These are phyloP conservation scores for Ramularia endophylla DNA, from an alignment of 2,329 filamentous ascomycete species.

Conservation along the genomic window DNA sequence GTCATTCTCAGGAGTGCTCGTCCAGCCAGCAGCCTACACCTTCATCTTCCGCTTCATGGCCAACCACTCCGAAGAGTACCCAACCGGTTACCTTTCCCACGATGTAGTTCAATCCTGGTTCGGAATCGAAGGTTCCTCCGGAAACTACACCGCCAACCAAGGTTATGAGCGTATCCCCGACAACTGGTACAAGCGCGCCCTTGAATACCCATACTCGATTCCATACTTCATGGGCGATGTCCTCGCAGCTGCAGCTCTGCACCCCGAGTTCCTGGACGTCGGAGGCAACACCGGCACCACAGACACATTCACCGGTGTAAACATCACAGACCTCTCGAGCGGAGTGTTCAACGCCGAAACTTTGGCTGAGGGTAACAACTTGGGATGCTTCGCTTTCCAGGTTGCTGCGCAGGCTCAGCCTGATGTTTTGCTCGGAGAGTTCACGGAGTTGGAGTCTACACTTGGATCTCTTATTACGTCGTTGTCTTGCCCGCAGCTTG, in stretches of 20 bases:
- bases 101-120: conserved; percentile 21
- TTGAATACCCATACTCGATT: conserved; percentile 27
- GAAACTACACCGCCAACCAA: conserved; percentile 15
- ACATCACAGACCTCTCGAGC: conserved; percentile 23
- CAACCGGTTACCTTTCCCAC: conserved; percentile 17
- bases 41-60: conserved; percentile 23
- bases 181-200: conserved; percentile 28
- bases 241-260: conserved; percentile 16
- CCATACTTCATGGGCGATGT: conserved; percentile 25
- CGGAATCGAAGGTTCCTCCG: conserved; percentile 18
- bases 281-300: conserved; percentile 28
- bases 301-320: conserved; percentile 21
- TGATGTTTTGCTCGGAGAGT: conserved; percentile 19
- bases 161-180: conserved; percentile 23
- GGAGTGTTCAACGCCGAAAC: conserved; percentile 17
- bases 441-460: conserved; percentile 7
- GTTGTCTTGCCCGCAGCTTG: conserved; percentile 25
- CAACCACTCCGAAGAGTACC: conserved; percentile 20
- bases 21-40: conserved; percentile 20
- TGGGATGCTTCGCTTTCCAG: conserved; percentile 33
- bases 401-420: conserved; percentile 31
- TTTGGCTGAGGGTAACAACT: conserved; percentile 30
- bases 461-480: conserved; percentile 11
- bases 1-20: conserved; percentile 19
- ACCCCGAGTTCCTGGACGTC: conserved; percentile 30